Evolutionary conservation across 2,329 filamentous ascomycete genomes (phyloP).

Genomic region (Triangularia verruculosa): DNA sequence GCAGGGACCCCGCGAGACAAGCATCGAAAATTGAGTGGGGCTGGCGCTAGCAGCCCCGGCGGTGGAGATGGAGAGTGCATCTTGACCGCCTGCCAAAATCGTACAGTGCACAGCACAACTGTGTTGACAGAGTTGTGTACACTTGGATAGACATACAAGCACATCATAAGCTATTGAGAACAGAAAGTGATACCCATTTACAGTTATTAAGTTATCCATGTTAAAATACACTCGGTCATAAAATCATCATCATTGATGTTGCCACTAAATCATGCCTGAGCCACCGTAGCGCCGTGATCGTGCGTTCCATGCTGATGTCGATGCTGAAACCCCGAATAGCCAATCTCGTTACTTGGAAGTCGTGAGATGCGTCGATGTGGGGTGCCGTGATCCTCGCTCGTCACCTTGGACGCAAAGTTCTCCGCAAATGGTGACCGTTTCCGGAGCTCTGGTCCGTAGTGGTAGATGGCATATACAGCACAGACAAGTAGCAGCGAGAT

Average conservation of each 20-base stretch:
- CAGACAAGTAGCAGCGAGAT: slow-evolving; percentile 60
- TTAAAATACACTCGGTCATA: not conserved
- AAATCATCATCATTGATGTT: not conserved
- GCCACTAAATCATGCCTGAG: not conserved
- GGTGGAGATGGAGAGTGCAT: slow-evolving; percentile 1
- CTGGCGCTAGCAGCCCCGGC: not conserved
- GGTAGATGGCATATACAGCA: slow-evolving; percentile 66
- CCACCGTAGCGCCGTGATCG: not conserved
- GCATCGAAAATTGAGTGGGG: slow-evolving; percentile 5
- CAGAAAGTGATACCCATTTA: not conserved
- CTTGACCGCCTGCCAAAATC: slow-evolving; percentile 17
- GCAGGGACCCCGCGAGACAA: slow-evolving; percentile 10
- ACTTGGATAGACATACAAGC: not conserved
- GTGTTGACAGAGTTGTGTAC: not conserved
- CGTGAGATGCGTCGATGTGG: slow-evolving; percentile 7
- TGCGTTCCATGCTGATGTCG: not conserved
- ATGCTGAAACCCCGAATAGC: not conserved
- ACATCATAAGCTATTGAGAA: not conserved
- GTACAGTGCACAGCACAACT: not conserved
- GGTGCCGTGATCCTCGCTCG: slow-evolving; percentile 10
- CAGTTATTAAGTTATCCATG: not conserved
- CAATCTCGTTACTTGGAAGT: slow-evolving; percentile 9
- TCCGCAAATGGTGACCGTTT: slow-evolving; percentile 63
- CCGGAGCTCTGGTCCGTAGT: slow-evolving; percentile 58
- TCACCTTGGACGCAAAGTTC: slow-evolving; percentile 44